Percentiles rank a stretch among this genome's conserved stretches.
Evolutionary conservation across 2,329 filamentous ascomycete genomes (phyloP).

Genomic region (Stachybotrys echinatus): DNA sequence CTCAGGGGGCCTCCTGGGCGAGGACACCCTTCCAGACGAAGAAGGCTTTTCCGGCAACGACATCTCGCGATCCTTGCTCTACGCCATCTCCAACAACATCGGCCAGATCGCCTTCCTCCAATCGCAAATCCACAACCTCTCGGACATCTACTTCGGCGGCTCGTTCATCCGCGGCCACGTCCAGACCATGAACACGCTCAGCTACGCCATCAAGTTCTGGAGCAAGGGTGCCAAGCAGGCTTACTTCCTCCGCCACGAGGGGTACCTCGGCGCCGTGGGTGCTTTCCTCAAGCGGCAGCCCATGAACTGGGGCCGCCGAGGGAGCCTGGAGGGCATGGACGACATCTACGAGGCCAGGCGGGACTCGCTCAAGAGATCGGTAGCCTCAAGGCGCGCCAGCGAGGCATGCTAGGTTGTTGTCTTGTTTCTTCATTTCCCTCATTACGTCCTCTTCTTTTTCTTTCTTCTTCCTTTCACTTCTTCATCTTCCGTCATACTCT

Average conservation of each 20-base stretch:
- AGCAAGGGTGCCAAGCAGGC: slow-evolving; percentile 89
- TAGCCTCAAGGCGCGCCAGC: not conserved
- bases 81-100: slow-evolving; percentile 96
- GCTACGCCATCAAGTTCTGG: slow-evolving; percentile 98
- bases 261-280: slow-evolving; percentile 88
- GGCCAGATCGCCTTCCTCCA: slow-evolving; percentile 98
- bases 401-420: not conserved
- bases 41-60: slow-evolving; percentile 68
- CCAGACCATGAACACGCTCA: slow-evolving; percentile 96
- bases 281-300: slow-evolving; percentile 92
- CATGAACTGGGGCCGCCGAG: slow-evolving; percentile 81
- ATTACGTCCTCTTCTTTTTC: too few species aligned
- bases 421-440: too few species aligned
- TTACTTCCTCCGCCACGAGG: slow-evolving; percentile 92
- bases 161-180: slow-evolving; percentile 94
- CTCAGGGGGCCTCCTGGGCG: slow-evolving; percentile 50
- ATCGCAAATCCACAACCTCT: slow-evolving; percentile 85
- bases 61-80: slow-evolving; percentile 84
- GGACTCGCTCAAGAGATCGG: not conserved
- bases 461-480: not conserved
- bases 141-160: slow-evolving; percentile 95
- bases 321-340: slow-evolving; percentile 59
- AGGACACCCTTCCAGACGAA: slow-evolving; percentile 32
- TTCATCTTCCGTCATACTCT: not conserved
- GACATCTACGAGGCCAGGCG: slow-evolving; percentile 22